Base-by-base conservation (phyloP, 1,139 yeast genomes). In the Suhomyces chickasaworum region DNA sequence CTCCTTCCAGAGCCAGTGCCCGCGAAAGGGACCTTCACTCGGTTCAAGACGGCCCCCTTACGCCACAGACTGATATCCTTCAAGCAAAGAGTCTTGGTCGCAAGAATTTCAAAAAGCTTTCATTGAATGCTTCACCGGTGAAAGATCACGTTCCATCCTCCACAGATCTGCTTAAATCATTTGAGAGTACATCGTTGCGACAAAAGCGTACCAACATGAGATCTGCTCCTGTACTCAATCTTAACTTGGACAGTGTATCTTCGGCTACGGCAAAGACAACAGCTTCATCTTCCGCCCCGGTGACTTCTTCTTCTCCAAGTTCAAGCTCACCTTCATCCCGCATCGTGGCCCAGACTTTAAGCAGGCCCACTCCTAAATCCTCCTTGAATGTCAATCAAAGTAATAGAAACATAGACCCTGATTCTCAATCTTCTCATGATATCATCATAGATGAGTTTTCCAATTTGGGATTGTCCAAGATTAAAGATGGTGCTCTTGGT, bases 61-160 rank as follows among this genome's bases (percentile, higher is more conserved):
- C 41, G 10, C 30, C 41, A 1, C 36, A 44, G 8, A 9, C 41
- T 30, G 53, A 50, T 31, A 57, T 73, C 31, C 58, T 78, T 65
- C 63, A 78, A 70, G 56, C 84, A 34, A 85, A 81, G 60, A 76
- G 93, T 4, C 66, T 89, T 51, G 81, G 80, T 53, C 76, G 96
- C 46, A 81, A 86, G 55, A 89, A 89, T 62, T 73, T 86, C 61
- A 89, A 89, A 63, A 78, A 86, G 51, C 73, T 89, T 37, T 81
- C 86, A 29, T 68, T 89, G 35, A 68, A 65, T 4, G 43, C 53
- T 13, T 47, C 54, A 35, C 53, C 52, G 22, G 42, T 41, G 27
- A 49, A 39, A 21, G 44, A 42, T n/a, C n/a, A 37, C 4, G 32
- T 9, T 37, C 47, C 25, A 20, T 27, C 15, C 45, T 39, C 29